phyloP scores from a whole-genome alignment of 2,329 filamentous ascomycete species.

The Colletotrichum sp. region DNA sequence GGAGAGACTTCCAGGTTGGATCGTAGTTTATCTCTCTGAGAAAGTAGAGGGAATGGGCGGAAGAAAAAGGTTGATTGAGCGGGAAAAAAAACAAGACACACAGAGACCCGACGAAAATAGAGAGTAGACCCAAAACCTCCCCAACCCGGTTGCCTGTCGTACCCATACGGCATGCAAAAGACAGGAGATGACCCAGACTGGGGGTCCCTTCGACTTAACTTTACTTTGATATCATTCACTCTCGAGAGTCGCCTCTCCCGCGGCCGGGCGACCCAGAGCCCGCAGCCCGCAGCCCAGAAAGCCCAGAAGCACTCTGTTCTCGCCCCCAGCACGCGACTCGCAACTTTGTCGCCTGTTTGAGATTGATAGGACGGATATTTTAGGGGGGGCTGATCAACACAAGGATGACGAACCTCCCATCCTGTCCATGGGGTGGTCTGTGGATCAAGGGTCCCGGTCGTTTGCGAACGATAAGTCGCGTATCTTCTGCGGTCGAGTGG shows the following conservation, averaged over 20 bases:
- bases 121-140: not conserved
- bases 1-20: not conserved
- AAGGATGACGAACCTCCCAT: slow-evolving; percentile 29
- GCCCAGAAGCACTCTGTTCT: slow-evolving; percentile 2
- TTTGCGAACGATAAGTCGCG: slow-evolving; percentile 15
- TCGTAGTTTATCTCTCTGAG: not conserved
- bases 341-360: slow-evolving; percentile 48
- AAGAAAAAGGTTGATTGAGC: not conserved
- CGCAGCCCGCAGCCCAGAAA: not conserved
- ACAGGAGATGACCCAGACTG: not conserved
- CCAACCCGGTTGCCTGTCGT: not conserved
- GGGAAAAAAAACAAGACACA: not conserved
- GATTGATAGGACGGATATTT: slow-evolving; percentile 54
- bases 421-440: slow-evolving; percentile 15
- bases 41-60: not conserved
- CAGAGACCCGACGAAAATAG: slow-evolving; percentile 3
- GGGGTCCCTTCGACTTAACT: slow-evolving; percentile 16
- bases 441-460: slow-evolving; percentile 26
- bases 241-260: slow-evolving; percentile 7
- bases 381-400: slow-evolving; percentile 48
- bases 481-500: slow-evolving; percentile 17
- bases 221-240: slow-evolving; percentile 15
- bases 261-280: not conserved
- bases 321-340: slow-evolving; percentile 22
- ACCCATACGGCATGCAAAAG: slow-evolving; percentile 1